A percentile compares a stretch with the other conserved stretches of the same genome.
These are phyloP conservation scores for Pelargonium australe DNA, from an alignment of 441 rosid species.

Conservation along the genomic window DNA sequence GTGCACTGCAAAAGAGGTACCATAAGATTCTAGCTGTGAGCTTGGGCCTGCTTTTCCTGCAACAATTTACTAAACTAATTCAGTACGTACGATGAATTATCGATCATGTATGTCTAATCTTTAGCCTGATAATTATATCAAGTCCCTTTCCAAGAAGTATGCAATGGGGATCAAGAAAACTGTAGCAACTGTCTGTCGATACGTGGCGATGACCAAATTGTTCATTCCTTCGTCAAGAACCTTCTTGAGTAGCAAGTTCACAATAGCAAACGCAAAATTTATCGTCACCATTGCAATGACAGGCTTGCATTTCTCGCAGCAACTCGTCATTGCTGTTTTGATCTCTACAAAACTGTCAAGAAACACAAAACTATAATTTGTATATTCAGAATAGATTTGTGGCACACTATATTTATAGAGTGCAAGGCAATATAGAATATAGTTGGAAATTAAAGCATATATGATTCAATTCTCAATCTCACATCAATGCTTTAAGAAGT, in stretches of 20 bases:
- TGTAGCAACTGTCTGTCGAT: conserved; percentile 40
- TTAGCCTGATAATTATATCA: too few relatives aligned
- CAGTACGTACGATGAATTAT: too few relatives aligned
- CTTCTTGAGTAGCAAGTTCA: conserved; percentile 43
- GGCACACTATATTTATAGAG: conserved; percentile 17
- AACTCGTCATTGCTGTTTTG: conserved; percentile 16
- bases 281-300: conserved; percentile 25
- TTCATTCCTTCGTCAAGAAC: conserved; percentile 42
- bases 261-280: conserved; percentile 31
- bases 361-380: conserved; percentile 8
- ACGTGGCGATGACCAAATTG: conserved; percentile 46
- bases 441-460: conserved; percentile 14
- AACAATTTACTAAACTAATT: too few relatives aligned
- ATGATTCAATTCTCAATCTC: conserved; percentile 18
- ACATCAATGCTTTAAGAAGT: conserved; percentile 17
- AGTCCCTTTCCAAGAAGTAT: conserved; percentile 50
- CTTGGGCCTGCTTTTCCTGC: conserved; percentile 46
- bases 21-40: conserved; percentile 30
- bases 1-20: conserved; percentile 40
- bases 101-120: too few relatives aligned
- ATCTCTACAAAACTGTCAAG: not conserved
- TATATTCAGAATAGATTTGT: not conserved
- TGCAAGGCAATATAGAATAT: too few relatives aligned
- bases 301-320: conserved; percentile 38
- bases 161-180: conserved; percentile 50